Percentiles rank a stretch among this genome's conserved stretches.
phyloP scores from a whole-genome alignment of 805 yeast species.

The Peterozyma xylosa region DNA sequence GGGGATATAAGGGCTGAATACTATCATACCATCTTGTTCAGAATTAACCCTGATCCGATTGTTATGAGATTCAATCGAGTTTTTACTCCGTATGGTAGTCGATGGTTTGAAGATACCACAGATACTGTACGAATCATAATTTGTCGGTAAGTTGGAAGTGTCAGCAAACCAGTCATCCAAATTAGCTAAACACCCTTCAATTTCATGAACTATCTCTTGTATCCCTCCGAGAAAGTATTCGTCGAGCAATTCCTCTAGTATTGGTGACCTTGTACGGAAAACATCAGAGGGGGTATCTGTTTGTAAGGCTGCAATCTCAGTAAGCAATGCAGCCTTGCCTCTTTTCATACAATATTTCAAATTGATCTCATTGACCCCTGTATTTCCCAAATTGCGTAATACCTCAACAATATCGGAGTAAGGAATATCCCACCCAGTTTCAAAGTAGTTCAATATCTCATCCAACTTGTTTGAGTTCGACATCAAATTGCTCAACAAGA shows the following conservation, averaged over 20 bases:
- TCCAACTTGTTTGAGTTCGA: constrained; percentile 12
- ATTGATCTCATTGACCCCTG: constrained; percentile 20
- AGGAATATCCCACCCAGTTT: constrained; percentile 35
- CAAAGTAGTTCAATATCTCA: constrained; percentile 15
- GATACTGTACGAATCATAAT: constrained; percentile 23
- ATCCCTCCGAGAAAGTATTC: constrained; percentile 47
- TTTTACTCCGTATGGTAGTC: constrained; percentile 2
- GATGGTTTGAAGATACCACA: constrained; percentile 20
- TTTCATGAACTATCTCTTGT: constrained; percentile 34
- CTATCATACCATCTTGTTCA: constrained; percentile 3
- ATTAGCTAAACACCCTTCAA: constrained; percentile 27
- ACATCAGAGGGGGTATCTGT: background rate
- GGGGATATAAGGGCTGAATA: constrained; percentile 12
- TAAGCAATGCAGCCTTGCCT: constrained; percentile 43
- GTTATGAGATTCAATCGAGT: background rate
- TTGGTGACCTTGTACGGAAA: constrained; percentile 28
- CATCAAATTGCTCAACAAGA: constrained; percentile 32
- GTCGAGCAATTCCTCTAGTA: constrained; percentile 33
- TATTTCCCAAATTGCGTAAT: constrained; percentile 27
- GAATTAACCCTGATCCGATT: constrained; percentile 2
- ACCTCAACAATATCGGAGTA: constrained; percentile 33
- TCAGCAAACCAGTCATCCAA: constrained; percentile 34
- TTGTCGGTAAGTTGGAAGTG: constrained; percentile 8
- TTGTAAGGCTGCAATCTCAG: constrained; percentile 27
- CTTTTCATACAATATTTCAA: constrained; percentile 43